These are phyloP conservation scores for Alternaria gaisen DNA, from an alignment of 2,329 filamentous ascomycete species.

Conservation along the genomic window DNA sequence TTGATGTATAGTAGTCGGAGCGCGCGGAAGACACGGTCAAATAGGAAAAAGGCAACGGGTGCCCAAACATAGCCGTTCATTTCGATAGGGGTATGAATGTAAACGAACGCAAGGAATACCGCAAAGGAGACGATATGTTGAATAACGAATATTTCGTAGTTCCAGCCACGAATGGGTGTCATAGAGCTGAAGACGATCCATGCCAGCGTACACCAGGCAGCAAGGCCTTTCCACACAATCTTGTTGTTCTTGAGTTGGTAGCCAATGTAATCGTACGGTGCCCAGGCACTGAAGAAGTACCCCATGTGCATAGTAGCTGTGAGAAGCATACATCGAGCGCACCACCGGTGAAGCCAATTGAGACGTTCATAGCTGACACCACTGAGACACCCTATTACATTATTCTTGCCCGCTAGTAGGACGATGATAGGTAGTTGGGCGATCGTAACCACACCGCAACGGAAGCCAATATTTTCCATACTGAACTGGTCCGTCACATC, in stretches of 20 bases:
- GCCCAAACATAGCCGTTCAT: conserved; percentile 73
- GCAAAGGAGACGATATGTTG: conserved; percentile 72
- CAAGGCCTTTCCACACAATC: conserved; percentile 72
- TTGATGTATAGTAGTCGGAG: conserved; percentile 51
- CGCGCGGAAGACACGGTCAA: conserved; percentile 66
- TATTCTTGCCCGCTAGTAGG: conserved; percentile 64
- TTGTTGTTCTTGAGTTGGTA: conserved; percentile 68
- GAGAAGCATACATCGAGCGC: conserved; percentile 72
- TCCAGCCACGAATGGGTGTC: conserved; percentile 69
- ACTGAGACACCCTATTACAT: conserved; percentile 67
- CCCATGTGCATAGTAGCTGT: conserved; percentile 75
- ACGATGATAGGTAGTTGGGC: conserved; percentile 65
- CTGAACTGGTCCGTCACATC: conserved; percentile 59
- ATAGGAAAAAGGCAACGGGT: conserved; percentile 67
- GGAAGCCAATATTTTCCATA: conserved; percentile 66
- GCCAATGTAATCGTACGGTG: conserved; percentile 65
- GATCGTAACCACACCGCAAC: conserved; percentile 63
- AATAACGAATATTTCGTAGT: conserved; percentile 74
- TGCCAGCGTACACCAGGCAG: conserved; percentile 70
- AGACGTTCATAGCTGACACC: conserved; percentile 73
- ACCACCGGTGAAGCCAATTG: conserved; percentile 79
- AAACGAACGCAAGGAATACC: conserved; percentile 69
- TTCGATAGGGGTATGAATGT: conserved; percentile 68
- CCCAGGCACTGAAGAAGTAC: conserved; percentile 68
- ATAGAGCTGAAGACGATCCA: conserved; percentile 73